phyloP scores from a whole-genome alignment of 176 grass and related monocot genomes.

The Musa schizocarpa region DNA sequence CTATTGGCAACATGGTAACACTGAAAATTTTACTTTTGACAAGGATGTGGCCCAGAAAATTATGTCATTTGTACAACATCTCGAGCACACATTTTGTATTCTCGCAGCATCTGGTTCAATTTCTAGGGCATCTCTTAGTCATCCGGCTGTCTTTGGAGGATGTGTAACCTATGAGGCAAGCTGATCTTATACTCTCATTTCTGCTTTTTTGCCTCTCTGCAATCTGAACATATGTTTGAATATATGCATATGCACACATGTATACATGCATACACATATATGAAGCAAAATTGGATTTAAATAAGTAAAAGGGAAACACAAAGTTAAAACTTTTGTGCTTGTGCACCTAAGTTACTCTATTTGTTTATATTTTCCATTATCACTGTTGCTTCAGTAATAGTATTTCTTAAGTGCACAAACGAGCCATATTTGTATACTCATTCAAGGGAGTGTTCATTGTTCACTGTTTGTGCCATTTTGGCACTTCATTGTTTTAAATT shows the following conservation, averaged over 20 bases:
- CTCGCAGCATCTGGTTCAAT: conserved; percentile 34
- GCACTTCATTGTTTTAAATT: no score
- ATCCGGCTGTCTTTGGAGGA: conserved; percentile 36
- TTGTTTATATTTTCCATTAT: no score
- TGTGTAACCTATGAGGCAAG: conserved; percentile 30
- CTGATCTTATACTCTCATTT: background rate
- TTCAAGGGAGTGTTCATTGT: no score
- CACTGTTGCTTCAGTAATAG: no score
- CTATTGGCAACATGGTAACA: conserved; percentile 9
- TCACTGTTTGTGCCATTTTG: no score
- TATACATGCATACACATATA: background rate
- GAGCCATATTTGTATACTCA: no score
- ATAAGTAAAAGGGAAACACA: no score
- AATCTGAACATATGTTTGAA: background rate
- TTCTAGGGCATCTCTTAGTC: conserved; percentile 36
- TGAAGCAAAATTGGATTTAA: no score
- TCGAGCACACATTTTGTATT: conserved; percentile 35
- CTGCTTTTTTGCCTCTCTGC: background rate
- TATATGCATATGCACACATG: background rate
- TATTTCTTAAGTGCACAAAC: no score
- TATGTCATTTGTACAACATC: conserved; percentile 26
- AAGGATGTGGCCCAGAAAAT: conserved; percentile 40
- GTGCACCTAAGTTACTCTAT: no score
- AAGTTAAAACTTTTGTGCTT: no score
- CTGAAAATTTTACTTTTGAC: conserved; percentile 3